Conservation (phyloP, 306 rosid species). For the Sphenostylis stenocarpa region DNA sequence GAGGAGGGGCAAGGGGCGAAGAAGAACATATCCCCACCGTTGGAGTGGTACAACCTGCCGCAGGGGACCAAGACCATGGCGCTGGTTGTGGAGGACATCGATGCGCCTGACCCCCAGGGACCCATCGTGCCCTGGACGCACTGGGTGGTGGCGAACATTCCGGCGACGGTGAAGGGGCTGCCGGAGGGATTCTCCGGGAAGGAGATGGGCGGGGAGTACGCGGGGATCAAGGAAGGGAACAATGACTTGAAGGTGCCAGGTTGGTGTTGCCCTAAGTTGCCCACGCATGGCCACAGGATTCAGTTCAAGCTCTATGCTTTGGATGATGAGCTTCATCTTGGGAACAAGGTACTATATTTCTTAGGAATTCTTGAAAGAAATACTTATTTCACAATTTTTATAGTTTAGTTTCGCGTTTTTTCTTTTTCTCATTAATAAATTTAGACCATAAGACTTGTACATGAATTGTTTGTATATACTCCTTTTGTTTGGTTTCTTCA, state of each 20-base stretch:
- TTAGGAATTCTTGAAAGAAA: no score
- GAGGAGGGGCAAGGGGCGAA: conserved; percentile 78
- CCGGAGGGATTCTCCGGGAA: conserved; percentile 83
- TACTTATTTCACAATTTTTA: no score
- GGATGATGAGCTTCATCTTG: conserved; percentile 63
- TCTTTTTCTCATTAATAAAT: no score
- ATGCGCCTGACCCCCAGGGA: conserved; percentile 58
- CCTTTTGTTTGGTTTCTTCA: no score
- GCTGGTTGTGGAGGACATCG: conserved; percentile 73
- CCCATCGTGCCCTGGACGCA: conserved; percentile 75
- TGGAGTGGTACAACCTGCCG: conserved; percentile 88
- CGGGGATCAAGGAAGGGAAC: conserved; percentile 56
- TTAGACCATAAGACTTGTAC: no score
- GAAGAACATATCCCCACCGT: conserved; percentile 75
- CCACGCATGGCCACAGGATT: conserved; percentile 64
- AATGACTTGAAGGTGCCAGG: conserved; percentile 73
- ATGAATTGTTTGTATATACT: no score
- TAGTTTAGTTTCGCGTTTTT: no score
- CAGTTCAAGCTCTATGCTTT: conserved; percentile 80
- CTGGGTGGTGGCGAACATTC: conserved; percentile 77
- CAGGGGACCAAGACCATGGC: conserved; percentile 66
- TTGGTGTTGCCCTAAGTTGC: conserved; percentile 72
- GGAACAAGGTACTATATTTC: conserved; percentile 55
- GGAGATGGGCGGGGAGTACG: conserved; percentile 51
- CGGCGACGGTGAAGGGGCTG: conserved; percentile 50